A percentile compares a stretch with the other conserved stretches of the same genome.
These are phyloP conservation scores for Gilbertella persicaria DNA, from an alignment of 371 early-diverging fungal species.

Conservation along the genomic window DNA sequence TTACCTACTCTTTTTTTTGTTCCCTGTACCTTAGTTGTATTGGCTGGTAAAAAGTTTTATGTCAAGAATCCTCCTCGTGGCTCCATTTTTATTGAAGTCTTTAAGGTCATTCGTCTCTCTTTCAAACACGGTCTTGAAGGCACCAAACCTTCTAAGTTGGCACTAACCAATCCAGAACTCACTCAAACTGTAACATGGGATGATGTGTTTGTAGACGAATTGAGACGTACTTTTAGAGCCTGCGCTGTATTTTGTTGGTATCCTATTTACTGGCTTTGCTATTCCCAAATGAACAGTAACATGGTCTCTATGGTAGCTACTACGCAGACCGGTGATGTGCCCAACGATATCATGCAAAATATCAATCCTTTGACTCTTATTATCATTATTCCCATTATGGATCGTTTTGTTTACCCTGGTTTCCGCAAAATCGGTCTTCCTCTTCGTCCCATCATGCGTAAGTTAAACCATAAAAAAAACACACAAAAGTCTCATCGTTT, in stretches of 20 bases:
- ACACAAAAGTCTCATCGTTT: too few relatives aligned
- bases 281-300: conserved; percentile 76
- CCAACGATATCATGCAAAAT: conserved; percentile 66
- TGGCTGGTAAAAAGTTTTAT: conserved; percentile 61
- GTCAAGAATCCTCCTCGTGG: conserved; percentile 65
- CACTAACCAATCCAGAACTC: conserved; percentile 34
- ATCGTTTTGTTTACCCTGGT: conserved; percentile 66
- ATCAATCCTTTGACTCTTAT: conserved; percentile 69
- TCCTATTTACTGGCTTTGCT: conserved; percentile 81
- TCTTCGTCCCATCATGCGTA: conserved; percentile 69
- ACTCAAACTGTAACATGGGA: conserved; percentile 58
- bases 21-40: conserved; percentile 60
- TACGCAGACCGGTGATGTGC: conserved; percentile 69
- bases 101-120: conserved; percentile 25
- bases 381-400: conserved; percentile 74
- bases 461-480: too few relatives aligned
- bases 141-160: conserved; percentile 43
- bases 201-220: conserved; percentile 72
- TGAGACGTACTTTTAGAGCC: conserved; percentile 63
- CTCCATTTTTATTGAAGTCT: conserved; percentile 49
- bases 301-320: conserved; percentile 71
- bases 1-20: conserved; percentile 73
- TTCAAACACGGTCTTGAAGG: conserved; percentile 34
- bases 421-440: conserved; percentile 63
- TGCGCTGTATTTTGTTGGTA: conserved; percentile 74